These are phyloP conservation scores for Trichoderma sp. DNA, from an alignment of 2,329 filamentous ascomycete species.

Conservation along the genomic window DNA sequence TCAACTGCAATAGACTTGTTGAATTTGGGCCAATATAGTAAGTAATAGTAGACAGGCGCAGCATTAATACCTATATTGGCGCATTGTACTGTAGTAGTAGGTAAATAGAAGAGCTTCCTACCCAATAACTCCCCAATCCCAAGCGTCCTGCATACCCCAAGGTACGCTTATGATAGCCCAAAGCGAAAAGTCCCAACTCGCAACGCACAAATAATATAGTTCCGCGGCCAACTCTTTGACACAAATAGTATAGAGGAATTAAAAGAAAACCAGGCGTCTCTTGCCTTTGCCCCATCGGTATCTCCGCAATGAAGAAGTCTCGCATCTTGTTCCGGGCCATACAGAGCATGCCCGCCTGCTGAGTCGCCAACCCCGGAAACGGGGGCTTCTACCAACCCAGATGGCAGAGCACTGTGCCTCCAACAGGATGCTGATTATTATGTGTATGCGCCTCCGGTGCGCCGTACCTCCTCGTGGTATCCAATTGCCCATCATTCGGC, in stretches of 20 bases:
- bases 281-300: slow-evolving; percentile 13
- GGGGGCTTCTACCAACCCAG: background rate
- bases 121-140: slow-evolving; percentile 22
- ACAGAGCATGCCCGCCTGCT: background rate
- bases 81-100: too few species aligned
- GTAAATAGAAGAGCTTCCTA: slow-evolving; percentile 14
- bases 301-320: background rate
- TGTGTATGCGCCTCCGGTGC: background rate
- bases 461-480: slow-evolving; percentile 8
- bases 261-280: slow-evolving; percentile 1
- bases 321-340: slow-evolving; percentile 1
- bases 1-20: background rate
- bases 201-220: slow-evolving; percentile 1
- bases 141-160: background rate
- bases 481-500: slow-evolving; percentile 19
- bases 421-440: background rate
- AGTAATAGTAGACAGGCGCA: slow-evolving; percentile 4
- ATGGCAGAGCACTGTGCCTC: background rate
- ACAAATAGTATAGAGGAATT: background rate
- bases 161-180: slow-evolving; percentile 8
- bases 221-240: slow-evolving; percentile 10
- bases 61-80: slow-evolving; percentile 24
- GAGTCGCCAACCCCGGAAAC: slow-evolving; percentile 12
- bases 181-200: slow-evolving; percentile 9
- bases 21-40: slow-evolving; percentile 3